Base-by-base conservation (phyloP, 352 stramenopile genomes). In the Globisporangium sylvaticum region DNA sequence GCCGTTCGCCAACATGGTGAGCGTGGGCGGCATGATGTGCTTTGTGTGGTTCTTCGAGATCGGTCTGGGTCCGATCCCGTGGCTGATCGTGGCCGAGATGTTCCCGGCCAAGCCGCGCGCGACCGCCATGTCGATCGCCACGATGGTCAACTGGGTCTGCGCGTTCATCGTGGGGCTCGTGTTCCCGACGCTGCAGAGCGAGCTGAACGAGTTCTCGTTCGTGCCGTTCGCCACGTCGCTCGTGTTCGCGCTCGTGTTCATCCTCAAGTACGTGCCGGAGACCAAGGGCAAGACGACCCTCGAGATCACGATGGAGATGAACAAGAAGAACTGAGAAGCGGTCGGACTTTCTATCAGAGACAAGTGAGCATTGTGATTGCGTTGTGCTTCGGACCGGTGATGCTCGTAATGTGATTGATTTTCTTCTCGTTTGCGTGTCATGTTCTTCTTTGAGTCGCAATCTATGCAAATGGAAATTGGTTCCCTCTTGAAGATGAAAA, bases 51-150 rank as follows among this genome's bases (percentile, higher is more conserved):
- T 88, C 20, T 87, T 87, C 52, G 79, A 87, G 62, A 87, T 88
- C 58, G 80, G 80, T 14, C 62, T 88, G 7, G 96, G 96, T 9
- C 95, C 96, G 10, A 98, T 99, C 65, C 95, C 96, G 50, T 98
- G 94, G 96, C 75, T 98, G 27, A 98, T 99, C 69, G 93, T 98
- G 8, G 92, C 93, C n/a, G 96, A 99, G 75, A 98, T 98, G 91
- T 98, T 98, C 78, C 88, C 95, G 57, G 82, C 89, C 15, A 97
- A 98, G 74, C 96, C 97, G 58, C 91, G 97, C 53, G 87, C 90
- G 44, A 90, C 84, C 3, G 86, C 87, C 62, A 98, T 98, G 90
- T 93, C 82, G 46, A 83, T 95, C 62, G 95, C 86, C 27, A 97
- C 80, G 58, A 96, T 98, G 84, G 70, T 98, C 27, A 98, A 99